Conservation (phyloP, 495 filamentous ascomycete genomes). For the Penicillium psychrofluorescens region DNA sequence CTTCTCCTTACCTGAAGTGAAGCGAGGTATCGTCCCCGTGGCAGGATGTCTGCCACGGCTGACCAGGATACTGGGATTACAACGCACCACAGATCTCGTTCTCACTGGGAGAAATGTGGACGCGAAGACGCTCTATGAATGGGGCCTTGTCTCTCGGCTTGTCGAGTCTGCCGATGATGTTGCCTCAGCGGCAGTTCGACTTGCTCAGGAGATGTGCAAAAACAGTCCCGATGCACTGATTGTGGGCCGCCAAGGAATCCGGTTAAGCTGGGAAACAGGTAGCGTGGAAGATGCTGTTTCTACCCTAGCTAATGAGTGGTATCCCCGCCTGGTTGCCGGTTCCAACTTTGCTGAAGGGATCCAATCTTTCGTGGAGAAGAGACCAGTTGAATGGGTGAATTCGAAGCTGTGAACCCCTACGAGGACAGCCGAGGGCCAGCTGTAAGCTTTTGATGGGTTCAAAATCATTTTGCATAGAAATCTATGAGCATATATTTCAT, state of each 20-base stretch:
- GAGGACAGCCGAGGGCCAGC: too few relatives aligned
- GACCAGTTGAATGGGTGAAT: conserved; percentile 59
- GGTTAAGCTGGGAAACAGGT: conserved; percentile 54
- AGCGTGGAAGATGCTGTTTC: conserved; percentile 47
- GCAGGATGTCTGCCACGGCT: conserved; percentile 62
- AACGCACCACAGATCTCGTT: conserved; percentile 60
- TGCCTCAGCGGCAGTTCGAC: too few relatives aligned
- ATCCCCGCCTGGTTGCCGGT: conserved; percentile 49
- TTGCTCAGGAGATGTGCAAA: conserved; percentile 27
- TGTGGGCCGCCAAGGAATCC: conserved; percentile 52
- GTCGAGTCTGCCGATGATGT: neutral
- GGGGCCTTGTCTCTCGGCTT: conserved; percentile 54
- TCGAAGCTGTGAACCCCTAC: conserved; percentile 50
- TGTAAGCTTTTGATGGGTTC: too few relatives aligned
- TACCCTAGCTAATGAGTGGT: conserved; percentile 19
- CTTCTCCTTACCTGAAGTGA: conserved; percentile 58
- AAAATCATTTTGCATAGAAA: too few relatives aligned
- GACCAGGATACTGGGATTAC: conserved; percentile 50
- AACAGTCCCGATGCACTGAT: conserved; percentile 64
- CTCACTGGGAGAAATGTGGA: conserved; percentile 48
- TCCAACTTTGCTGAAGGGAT: conserved; percentile 69
- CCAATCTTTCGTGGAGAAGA: conserved; percentile 65
- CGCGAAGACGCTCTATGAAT: conserved; percentile 47
- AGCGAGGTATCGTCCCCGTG: conserved; percentile 57
- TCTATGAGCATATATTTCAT: too few relatives aligned